These are phyloP conservation scores for Williopsis jadinii DNA, from an alignment of 1,139 yeast genomes.

Conservation along the genomic window DNA sequence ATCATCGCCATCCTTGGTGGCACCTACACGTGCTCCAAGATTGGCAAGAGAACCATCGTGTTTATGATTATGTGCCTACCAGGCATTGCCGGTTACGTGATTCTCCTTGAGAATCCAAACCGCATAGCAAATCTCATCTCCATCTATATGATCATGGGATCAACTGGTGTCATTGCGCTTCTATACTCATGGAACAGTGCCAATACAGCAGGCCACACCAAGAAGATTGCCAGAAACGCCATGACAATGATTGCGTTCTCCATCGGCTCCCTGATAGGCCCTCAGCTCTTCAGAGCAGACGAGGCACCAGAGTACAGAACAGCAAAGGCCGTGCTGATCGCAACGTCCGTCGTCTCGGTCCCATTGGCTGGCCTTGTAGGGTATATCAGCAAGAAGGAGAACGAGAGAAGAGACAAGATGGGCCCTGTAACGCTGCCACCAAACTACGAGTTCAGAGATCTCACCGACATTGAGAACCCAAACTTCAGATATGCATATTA, in stretches of 20 bases:
- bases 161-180: conserved; percentile 33
- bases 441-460: conserved; percentile 50
- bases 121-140: conserved; percentile 30
- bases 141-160: conserved; percentile 31
- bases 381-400: conserved; percentile 32
- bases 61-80: conserved; percentile 18
- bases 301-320: conserved; percentile 48
- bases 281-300: conserved; percentile 50
- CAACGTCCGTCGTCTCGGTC: conserved; percentile 32
- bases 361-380: conserved; percentile 32
- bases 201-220: conserved; percentile 68
- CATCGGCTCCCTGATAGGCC: conserved; percentile 65
- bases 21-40: conserved; percentile 16
- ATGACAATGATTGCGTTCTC: conserved; percentile 54
- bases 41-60: conserved; percentile 19
- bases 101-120: conserved; percentile 36
- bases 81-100: conserved; percentile 35
- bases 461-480: conserved; percentile 62
- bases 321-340: conserved; percentile 33
- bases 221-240: conserved; percentile 55
- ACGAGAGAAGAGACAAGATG: conserved; percentile 32
- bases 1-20: conserved; percentile 21
- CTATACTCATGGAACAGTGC: conserved; percentile 28
- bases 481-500: conserved; percentile 42
- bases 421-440: conserved; percentile 25